Percentiles rank a stretch among this genome's conserved stretches.
Evolutionary conservation across 106 monocot species (phyloP).

Genomic region (Amphibolis antarctica): DNA sequence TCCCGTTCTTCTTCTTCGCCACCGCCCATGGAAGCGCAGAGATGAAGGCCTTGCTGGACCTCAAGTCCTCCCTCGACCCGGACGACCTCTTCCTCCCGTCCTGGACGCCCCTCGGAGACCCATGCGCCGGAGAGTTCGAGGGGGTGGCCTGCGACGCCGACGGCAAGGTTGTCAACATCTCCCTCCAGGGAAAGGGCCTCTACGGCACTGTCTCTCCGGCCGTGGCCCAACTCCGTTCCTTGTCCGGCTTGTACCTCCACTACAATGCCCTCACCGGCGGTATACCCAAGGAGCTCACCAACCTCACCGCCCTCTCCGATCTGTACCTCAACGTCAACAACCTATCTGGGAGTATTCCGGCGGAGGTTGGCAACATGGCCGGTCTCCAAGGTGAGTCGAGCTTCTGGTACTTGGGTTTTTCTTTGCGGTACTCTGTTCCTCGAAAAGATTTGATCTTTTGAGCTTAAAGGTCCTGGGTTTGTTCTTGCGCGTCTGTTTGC

Average conservation of each 20-base stretch:
- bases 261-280: constrained; percentile 17
- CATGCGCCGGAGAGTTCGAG: constrained; percentile 47
- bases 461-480: no score
- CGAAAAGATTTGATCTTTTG: neutral
- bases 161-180: constrained; percentile 64
- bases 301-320: constrained; percentile 51
- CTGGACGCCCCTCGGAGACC: constrained; percentile 51
- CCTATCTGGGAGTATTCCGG: constrained; percentile 49
- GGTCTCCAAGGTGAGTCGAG: constrained; percentile 59
- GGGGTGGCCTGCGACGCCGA: constrained; percentile 69
- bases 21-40: constrained; percentile 12
- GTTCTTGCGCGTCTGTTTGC: no score
- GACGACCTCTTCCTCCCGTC: constrained; percentile 33
- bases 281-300: constrained; percentile 58
- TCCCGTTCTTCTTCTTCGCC: neutral
- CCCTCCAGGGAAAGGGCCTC: constrained; percentile 75
- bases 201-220: constrained; percentile 17
- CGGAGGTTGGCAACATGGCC: constrained; percentile 32
- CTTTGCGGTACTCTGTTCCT: neutral
- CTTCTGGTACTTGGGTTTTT: neutral
- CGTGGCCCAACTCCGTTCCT: constrained; percentile 4
- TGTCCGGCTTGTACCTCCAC: constrained; percentile 22
- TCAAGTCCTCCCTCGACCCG: constrained; percentile 61
- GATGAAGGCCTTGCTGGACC: constrained; percentile 44
- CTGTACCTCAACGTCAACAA: constrained; percentile 76